These are phyloP conservation scores for Darksidea phi DNA, from an alignment of 495 filamentous ascomycete genomes.

Conservation along the genomic window DNA sequence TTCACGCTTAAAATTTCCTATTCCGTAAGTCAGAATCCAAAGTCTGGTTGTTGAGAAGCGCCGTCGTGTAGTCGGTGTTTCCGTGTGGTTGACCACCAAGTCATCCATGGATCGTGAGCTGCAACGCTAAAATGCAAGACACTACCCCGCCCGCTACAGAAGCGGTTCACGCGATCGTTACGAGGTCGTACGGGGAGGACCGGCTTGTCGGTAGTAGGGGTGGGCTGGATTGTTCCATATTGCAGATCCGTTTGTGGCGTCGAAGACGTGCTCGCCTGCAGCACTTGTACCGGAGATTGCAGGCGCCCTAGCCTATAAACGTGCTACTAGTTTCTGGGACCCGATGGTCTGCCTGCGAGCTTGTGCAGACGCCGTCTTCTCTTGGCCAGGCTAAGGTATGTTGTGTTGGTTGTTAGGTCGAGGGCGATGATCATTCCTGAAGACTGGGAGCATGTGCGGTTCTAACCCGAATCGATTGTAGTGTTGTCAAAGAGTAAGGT, in stretches of 20 bases:
- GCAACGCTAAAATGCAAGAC: too few species aligned
- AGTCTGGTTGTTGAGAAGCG: too few species aligned
- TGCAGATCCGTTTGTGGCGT: conserved; percentile 5
- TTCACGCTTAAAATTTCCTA: too few species aligned
- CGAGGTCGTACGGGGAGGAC: not conserved
- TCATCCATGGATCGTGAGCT: too few species aligned
- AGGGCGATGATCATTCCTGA: conserved; percentile 17
- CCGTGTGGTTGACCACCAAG: too few species aligned
- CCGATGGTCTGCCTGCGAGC: conserved; percentile 63
- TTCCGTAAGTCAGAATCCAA: too few species aligned
- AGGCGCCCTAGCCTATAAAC: conserved; percentile 16
- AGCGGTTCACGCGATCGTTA: too few species aligned
- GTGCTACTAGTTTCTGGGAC: conserved; percentile 44
- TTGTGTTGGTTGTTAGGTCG: conserved; percentile 2
- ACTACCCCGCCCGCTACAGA: too few species aligned
- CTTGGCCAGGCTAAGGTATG: conserved; percentile 7
- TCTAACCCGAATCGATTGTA: conserved; percentile 52
- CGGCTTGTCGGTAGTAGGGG: conserved; percentile 4
- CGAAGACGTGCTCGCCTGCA: conserved; percentile 49
- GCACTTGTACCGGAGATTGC: conserved; percentile 1
- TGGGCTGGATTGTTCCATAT: conserved; percentile 20
- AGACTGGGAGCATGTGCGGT: conserved; percentile 43
- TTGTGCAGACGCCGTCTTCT: conserved; percentile 54
- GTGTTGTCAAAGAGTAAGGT: conserved; percentile 29
- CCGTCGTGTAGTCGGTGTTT: too few species aligned